These are phyloP conservation scores for Solanum hybrid DNA, from an alignment of 305 asterid genomes.

Conservation along the genomic window DNA sequence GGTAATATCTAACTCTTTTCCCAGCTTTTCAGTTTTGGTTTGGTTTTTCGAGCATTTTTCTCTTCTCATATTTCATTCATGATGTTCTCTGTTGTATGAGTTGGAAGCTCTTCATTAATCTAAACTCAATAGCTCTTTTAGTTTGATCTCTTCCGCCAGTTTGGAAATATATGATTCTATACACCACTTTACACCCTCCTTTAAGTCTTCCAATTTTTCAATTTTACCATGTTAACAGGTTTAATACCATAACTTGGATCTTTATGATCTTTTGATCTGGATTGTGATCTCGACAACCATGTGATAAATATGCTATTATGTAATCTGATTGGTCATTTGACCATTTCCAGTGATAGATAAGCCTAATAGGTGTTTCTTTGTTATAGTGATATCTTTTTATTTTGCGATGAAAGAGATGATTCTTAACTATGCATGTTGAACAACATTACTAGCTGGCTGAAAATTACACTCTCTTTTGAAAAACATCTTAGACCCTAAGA, in stretches of 20 bases:
- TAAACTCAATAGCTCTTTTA: background rate
- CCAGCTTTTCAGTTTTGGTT: background rate
- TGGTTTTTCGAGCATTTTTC: background rate
- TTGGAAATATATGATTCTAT: background rate
- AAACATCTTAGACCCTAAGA: background rate
- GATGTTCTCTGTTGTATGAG: background rate
- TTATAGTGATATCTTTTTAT: background rate
- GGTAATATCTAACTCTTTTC: slow-evolving; percentile 28
- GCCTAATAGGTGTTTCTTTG: background rate
- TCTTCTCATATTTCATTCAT: background rate
- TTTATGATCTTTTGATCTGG: background rate
- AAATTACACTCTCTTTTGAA: background rate
- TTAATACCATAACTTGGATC: background rate
- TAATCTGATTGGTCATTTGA: background rate
- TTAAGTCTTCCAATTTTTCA: background rate
- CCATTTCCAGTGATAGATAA: background rate
- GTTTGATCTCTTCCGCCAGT: background rate
- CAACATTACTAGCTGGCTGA: background rate
- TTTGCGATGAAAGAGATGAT: background rate
- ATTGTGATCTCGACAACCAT: background rate
- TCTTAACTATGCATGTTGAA: background rate
- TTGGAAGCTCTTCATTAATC: background rate
- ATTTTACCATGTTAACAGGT: background rate
- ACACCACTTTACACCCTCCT: background rate
- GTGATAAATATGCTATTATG: background rate